Percentiles rank a stretch among this genome's conserved stretches.
Evolutionary conservation across 306 rosid genomes (phyloP).

Genomic region (Cercis canadensis): DNA sequence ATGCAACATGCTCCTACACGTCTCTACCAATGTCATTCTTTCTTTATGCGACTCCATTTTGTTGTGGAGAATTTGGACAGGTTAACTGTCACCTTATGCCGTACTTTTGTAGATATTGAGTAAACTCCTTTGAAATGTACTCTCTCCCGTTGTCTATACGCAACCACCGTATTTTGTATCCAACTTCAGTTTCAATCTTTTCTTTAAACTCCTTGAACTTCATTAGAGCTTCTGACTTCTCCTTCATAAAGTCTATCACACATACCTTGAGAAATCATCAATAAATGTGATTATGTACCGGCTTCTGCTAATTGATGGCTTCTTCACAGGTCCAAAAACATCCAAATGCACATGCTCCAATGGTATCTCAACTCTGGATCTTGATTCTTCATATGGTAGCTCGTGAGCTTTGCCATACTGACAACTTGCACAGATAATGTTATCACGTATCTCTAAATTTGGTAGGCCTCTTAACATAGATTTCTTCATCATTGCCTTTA

Average conservation of each 20-base stretch:
- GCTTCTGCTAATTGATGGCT: not conserved
- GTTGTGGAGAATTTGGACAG: not conserved
- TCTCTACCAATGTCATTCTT: no score
- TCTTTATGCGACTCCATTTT: no score
- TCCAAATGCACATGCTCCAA: not conserved
- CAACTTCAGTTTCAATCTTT: not conserved
- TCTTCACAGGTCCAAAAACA: not conserved
- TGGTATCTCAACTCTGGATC: not conserved
- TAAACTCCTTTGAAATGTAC: not conserved
- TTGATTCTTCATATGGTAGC: not conserved
- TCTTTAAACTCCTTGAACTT: not conserved
- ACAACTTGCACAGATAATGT: not conserved
- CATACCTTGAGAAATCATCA: not conserved
- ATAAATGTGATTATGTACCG: not conserved
- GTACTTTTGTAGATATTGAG: not conserved
- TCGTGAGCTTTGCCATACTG: not conserved
- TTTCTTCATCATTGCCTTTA: not conserved
- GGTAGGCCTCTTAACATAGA: not conserved
- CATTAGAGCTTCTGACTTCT: no score
- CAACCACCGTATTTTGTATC: no score
- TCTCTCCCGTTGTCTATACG: not conserved
- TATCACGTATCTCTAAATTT: not conserved
- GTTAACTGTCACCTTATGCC: not conserved
- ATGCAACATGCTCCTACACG: no score
- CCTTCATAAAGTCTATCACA: no score